Evolutionary conservation across 768 basidiomycete genomes (phyloP), one percentile per base, ranked within the genome.

Genomic region (Hygrocybe punicea): DNA sequence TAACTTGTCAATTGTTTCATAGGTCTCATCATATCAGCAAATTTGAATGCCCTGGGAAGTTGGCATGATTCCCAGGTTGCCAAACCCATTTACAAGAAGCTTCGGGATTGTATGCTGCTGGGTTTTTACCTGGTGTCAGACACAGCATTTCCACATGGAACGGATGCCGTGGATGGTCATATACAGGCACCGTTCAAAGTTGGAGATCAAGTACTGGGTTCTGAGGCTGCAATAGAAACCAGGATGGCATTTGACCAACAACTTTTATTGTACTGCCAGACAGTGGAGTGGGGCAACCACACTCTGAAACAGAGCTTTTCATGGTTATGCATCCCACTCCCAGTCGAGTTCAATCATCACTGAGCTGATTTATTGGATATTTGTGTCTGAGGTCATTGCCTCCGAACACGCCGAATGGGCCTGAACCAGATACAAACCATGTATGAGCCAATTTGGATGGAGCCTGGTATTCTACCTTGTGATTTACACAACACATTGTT

Each of bases 251-350:
- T 69, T 53, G 67, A 81, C 62, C 49, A 63, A 1, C 63, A 81
- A 56, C 69, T 81, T 0, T 62, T 81, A 0, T 78, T 76, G 2
- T 80, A 66, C 57, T 60, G 72, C 1, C 80, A 83, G 62, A 75
- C 79, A 0, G 78, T 78, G 9, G 78, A 83, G 59, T 83, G 79
- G 81, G 80, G 80, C 0, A 81, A 76, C 70, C 67, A 68, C 1
- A 55, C 65, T 6, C 49, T 82, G 6, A 78, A 80, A 58, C 77
- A 76, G 7, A 74, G 75, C 1, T 82, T 80, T 69, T 76, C 79
- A 4, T 63, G 71, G 2, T 68, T 83, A 10, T 63, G 71, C 4
- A 51, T 83, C 2, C 81, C 74, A 2, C 60, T 81, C 0, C 58
- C 67, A 10, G 72, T 78, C 17, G 58, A 70, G 34, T 35, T 76